A percentile compares a stretch with the other conserved stretches of the same genome.
phyloP scores from a whole-genome alignment of 2,329 filamentous ascomycete genomes.

The Trichoderma gracile region DNA sequence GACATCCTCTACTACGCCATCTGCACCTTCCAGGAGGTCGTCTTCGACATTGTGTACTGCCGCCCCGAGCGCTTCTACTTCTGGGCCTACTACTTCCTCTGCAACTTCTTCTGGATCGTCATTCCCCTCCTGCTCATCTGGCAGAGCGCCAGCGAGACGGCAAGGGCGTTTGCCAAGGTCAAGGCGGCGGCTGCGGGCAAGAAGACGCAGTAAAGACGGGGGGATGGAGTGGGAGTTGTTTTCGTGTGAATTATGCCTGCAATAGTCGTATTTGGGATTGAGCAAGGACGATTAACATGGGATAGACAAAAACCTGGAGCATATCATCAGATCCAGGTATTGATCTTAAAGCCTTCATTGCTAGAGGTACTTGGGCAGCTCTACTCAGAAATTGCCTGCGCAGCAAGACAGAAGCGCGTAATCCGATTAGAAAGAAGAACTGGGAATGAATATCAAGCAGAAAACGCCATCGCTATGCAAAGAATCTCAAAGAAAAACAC shows the following conservation, averaged over 20 bases:
- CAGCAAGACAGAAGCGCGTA: not conserved
- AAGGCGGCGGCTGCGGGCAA: slow-evolving; percentile 32
- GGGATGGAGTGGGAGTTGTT: not conserved
- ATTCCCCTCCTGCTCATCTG: slow-evolving; percentile 44
- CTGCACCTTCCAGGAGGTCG: slow-evolving; percentile 45
- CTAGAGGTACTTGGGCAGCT: no score
- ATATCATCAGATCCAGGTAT: not conserved
- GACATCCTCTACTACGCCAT: slow-evolving; percentile 55
- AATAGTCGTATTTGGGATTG: not conserved
- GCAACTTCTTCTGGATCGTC: slow-evolving; percentile 57
- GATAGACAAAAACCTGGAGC: slow-evolving; percentile 12
- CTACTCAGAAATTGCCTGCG: not conserved
- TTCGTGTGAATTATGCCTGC: not conserved
- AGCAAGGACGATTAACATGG: not conserved
- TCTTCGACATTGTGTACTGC: slow-evolving; percentile 46
- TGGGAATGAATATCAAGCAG: not conserved
- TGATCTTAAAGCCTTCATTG: not conserved
- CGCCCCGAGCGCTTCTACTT: slow-evolving; percentile 55
- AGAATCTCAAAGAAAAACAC: not conserved
- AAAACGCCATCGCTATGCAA: slow-evolving; percentile 29
- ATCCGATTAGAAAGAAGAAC: not conserved
- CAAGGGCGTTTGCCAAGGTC: slow-evolving; percentile 34
- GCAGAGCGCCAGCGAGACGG: slow-evolving; percentile 34
- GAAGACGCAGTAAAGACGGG: slow-evolving; percentile 30
- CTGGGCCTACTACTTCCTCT: slow-evolving; percentile 54